Evolutionary conservation across 2,329 filamentous ascomycete species (phyloP), one percentile per base, ranked within the genome.

Genomic region (Beauveria pseudobassiana): DNA sequence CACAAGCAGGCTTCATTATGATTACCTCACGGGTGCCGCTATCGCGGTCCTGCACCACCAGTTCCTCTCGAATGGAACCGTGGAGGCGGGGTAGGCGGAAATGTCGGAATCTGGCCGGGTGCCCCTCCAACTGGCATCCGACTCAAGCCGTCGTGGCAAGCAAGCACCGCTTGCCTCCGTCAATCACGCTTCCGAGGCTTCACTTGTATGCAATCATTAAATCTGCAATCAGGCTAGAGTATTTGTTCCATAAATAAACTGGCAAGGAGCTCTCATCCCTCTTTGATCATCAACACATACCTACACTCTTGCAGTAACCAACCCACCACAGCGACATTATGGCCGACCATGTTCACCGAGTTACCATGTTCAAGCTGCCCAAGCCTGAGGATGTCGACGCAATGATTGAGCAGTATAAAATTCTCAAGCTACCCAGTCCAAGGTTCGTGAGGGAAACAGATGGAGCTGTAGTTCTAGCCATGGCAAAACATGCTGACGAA

Each of bases 281-380:
- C 24, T 18, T 48, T 30, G 10, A 6, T 38, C 12, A 14, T 14
- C 34, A 38, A 16, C 14, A 38, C 34, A 38, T 6, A 38, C 12
- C 5, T 22, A 24, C 30, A 53, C 12, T 24, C 22, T 43, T 43
- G 8, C 34, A 7, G 8, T 45, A 22, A 18, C 30, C 62, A 42
- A 45, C 49, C 40, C 34, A 46, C 34, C 26, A 5, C 49, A 42
- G 22, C 20, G 14, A 55, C 62, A 22, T 48, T 3, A 59, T 81
- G 77, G 71, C 75, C 20, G 70, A 71, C 65, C 75, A 73, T 53
- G 72, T 82, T 63, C 75, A 80, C 68, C 75, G 81, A 59, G 69
- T 80, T 42, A 83, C 81, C 65, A 76, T 83, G 75, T 83, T 83
- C 77, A 83, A 82, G 74, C 67, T 82, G 43, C 76, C 79, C 24